phyloP scores from a whole-genome alignment of 805 yeast species.

The Saccharomycopsis babjevae region DNA sequence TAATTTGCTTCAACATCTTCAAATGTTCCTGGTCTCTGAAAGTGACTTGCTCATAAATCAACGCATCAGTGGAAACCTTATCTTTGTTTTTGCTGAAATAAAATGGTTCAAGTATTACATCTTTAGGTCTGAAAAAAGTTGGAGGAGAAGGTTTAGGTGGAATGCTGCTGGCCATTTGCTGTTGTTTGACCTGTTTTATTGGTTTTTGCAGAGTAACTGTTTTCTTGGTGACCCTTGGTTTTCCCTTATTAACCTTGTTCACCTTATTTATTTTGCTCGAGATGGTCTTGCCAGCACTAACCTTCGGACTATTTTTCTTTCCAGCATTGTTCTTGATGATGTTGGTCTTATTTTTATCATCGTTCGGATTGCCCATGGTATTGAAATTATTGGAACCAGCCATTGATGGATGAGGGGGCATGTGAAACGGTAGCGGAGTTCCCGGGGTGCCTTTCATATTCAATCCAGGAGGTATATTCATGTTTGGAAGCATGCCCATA shows the following conservation, averaged over 20 bases:
- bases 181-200: not conserved
- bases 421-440: not conserved
- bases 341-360: constrained; percentile 1
- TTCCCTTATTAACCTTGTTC: not conserved
- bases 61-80: constrained; percentile 28
- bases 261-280: not conserved
- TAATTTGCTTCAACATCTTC: constrained; percentile 9
- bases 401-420: not conserved
- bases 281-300: not conserved
- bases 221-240: not conserved
- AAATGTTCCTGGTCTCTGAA: constrained; percentile 31
- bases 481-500: constrained; percentile 18
- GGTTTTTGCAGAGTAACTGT: not conserved
- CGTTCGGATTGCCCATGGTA: not conserved
- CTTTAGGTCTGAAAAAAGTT: not conserved
- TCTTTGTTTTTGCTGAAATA: constrained; percentile 15
- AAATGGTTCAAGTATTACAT: not conserved
- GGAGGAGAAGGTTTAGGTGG: constrained; percentile 2
- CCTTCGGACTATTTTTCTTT: not conserved
- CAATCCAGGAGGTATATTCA: not conserved
- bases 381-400: constrained; percentile 3
- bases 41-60: constrained; percentile 48
- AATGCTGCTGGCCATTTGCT: constrained; percentile 24
- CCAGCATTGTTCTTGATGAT: not conserved
- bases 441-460: not conserved